phyloP scores from a whole-genome alignment of 2,329 filamentous ascomycete genomes.

The Penicillium sp. region DNA sequence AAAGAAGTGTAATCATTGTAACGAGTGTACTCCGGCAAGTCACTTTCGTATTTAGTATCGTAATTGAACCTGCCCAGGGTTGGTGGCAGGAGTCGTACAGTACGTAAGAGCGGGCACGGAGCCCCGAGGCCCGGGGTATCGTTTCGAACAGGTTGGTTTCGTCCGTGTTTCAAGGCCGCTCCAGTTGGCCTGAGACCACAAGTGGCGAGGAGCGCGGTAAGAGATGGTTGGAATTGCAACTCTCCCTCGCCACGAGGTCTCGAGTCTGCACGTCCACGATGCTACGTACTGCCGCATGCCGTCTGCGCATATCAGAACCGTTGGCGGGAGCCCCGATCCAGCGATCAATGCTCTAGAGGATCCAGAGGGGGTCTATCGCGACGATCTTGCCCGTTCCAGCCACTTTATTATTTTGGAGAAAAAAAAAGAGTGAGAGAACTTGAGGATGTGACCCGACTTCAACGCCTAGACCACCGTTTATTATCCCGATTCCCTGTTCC shows the following conservation, averaged over 20 bases:
- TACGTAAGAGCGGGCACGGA: too few species aligned
- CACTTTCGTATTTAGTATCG: too few species aligned
- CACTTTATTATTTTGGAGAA: not conserved
- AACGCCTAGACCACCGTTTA: not conserved
- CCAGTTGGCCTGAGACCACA: not conserved
- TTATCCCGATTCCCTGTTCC: not conserved
- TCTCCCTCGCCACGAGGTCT: not conserved
- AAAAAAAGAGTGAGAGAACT: not conserved
- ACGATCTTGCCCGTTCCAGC: not conserved
- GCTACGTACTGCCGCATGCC: not conserved
- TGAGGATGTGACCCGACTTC: too few species aligned
- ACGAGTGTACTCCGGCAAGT: too few species aligned
- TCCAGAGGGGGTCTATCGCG: not conserved
- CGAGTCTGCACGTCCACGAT: not conserved
- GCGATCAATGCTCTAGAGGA: not conserved
- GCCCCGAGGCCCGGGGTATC: not conserved
- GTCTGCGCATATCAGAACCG: not conserved
- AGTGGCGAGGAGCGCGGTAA: too few species aligned
- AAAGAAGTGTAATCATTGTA: too few species aligned
- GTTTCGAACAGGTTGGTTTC: not conserved
- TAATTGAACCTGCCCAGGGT: too few species aligned
- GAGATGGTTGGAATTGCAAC: not conserved
- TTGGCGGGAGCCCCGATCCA: not conserved
- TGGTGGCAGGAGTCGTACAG: too few species aligned
- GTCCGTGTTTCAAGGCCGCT: not conserved